phyloP scores from a whole-genome alignment of 2,329 filamentous ascomycete genomes.

The Phaeophleospora eucalypticola region DNA sequence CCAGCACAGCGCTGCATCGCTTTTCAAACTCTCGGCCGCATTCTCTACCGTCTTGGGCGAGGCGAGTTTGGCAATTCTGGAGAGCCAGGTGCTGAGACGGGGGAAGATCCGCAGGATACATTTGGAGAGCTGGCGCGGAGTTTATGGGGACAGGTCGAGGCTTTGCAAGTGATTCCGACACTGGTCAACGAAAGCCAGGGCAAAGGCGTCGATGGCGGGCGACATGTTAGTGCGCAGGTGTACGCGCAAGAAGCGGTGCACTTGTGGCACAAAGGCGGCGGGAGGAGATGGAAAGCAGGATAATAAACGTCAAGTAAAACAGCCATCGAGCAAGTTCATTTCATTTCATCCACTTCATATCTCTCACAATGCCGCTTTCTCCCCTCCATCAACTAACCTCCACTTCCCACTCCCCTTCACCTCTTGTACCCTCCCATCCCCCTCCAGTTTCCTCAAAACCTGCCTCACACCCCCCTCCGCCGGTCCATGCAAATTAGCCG shows the following conservation, averaged over 20 bases:
- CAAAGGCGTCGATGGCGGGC: conserved; percentile 52
- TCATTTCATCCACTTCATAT: no score
- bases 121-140: conserved; percentile 59
- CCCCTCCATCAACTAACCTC: conserved; percentile 16
- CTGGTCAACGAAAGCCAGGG: conserved; percentile 69
- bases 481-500: conserved; percentile 68
- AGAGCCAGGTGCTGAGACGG: conserved; percentile 27
- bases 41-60: conserved; percentile 76
- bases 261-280: conserved; percentile 73
- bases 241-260: conserved; percentile 89
- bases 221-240: conserved; percentile 72
- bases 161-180: conserved; percentile 71
- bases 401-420: conserved; percentile 34
- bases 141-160: conserved; percentile 75
- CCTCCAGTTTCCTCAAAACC: conserved; percentile 72
- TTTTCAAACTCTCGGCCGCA: conserved; percentile 82
- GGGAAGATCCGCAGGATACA: conserved; percentile 40
- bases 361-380: conserved; percentile 22
- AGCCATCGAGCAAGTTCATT: no score
- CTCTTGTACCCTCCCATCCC: conserved; percentile 62
- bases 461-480: conserved; percentile 73
- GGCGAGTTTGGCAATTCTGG: conserved; percentile 62
- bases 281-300: conserved; percentile 54
- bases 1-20: conserved; percentile 85
- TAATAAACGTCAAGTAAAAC: conserved; percentile 25